Evolutionary conservation across 228 moss, liverwort and hornwort species (phyloP), one percentile per base, ranked within the genome.

Genomic region (Sphagnum magellanicum): DNA sequence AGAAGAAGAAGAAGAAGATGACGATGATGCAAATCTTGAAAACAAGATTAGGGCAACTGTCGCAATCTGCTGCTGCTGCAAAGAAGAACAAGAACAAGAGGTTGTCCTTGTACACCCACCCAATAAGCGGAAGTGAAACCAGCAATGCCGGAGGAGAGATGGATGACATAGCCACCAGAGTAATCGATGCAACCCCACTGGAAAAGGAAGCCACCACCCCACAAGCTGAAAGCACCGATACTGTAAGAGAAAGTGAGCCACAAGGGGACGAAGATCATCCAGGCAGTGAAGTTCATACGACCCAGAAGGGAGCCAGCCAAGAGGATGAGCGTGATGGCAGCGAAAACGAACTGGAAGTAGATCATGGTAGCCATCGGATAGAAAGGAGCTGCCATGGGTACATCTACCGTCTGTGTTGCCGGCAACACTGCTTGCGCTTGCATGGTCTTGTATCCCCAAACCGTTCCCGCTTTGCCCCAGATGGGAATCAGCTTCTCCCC

Each of bases 261-360:
- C 9, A 83, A 53, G 5, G 79, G 77, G 14, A 79, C 79, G 69
- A 83, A 83, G 52, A 79, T 67, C 77, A 83, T 83, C 79, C 79
- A 83, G 10, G 77, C 83, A 15, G 70, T 64, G 70, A 79, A 83
- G 71, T 74, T 83, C 77, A 83, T 77, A 1, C 83, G 50, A 6
- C 83, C 83, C 7, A 83, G 74, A 3, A 83, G 63, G 50, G 72
- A 14, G 0, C 83, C 83, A 5, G 77, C 83, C 5, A 83, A 51
- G 74, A 83, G 74, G 72, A 83, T 72, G 64, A 83, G 50, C 59
- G 83, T 83, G 53, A 83, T 11, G 59, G 79, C 83, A 51, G 86
- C 86, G 79, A 86, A 86, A 74, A 80, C 82, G 74, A 86, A 86
- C 72, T 86, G 86, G 69, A 79, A 83, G 50, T 79, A 52, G 63